These are phyloP conservation scores for Ceratobasidium sp. DNA, from an alignment of 1,284 basidiomycete genomes.

Conservation along the genomic window DNA sequence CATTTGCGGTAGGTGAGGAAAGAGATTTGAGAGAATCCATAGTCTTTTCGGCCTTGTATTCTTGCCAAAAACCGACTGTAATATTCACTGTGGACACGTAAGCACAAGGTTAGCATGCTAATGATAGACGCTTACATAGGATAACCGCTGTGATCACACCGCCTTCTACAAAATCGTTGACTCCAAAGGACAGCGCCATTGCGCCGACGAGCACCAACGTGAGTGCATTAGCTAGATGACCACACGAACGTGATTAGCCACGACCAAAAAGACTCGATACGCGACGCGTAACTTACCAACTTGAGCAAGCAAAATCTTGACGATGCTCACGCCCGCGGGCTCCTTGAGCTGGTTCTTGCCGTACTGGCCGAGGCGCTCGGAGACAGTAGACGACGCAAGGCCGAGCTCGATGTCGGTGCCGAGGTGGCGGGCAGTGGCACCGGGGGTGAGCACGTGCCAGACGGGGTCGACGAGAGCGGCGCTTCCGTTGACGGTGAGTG, in stretches of 20 bases:
- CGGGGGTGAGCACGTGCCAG: conserved; percentile 36
- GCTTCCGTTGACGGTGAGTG: conserved; percentile 29
- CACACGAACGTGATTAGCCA: conserved; percentile 6
- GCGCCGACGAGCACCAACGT: conserved; percentile 67
- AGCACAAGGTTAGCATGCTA: not conserved
- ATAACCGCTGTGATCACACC: conserved; percentile 76
- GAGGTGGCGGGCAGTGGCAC: conserved; percentile 39
- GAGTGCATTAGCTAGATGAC: conserved; percentile 58
- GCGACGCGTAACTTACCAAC: conserved; percentile 29
- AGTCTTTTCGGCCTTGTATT: conserved; percentile 70
- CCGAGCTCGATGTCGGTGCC: conserved; percentile 37
- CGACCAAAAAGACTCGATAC: conserved; percentile 37
- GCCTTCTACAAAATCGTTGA: conserved; percentile 74
- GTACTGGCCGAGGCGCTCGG: conserved; percentile 35
- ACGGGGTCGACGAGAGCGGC: conserved; percentile 28
- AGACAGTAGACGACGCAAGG: not conserved
- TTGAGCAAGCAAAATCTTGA: conserved; percentile 39
- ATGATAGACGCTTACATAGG: conserved; percentile 58
- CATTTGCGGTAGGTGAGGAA: conserved; percentile 73
- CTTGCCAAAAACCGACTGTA: conserved; percentile 67
- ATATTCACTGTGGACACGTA: conserved; percentile 52
- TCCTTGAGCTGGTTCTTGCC: conserved; percentile 46
- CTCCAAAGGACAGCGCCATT: conserved; percentile 75
- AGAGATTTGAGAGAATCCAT: conserved; percentile 71
- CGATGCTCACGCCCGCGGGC: conserved; percentile 26